These are phyloP conservation scores for Cupressus sempervirens DNA, from an alignment of 75 land plant species.

Conservation along the genomic window DNA sequence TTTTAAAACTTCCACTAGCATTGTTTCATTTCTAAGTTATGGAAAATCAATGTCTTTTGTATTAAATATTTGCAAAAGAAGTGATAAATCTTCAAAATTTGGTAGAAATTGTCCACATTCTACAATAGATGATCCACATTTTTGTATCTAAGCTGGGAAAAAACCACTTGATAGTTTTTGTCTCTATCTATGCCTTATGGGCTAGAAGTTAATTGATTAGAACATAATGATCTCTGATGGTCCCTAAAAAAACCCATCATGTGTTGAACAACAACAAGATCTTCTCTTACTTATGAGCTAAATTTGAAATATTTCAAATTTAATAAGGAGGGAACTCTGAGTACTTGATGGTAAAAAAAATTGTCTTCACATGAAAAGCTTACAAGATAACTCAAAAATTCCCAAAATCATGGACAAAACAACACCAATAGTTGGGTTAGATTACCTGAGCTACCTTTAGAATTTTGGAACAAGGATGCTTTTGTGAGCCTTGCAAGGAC, in stretches of 20 bases:
- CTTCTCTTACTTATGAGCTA: conserved; percentile 55
- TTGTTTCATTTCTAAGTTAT: neutral
- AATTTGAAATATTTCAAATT: neutral
- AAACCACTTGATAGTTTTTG: conserved; percentile 14
- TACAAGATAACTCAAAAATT: too few species aligned
- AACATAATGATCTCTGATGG: conserved; percentile 30
- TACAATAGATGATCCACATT: conserved; percentile 3
- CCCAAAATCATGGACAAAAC: too few species aligned
- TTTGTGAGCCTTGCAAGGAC: too few species aligned
- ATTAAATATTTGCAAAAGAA: neutral
- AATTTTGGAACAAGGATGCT: too few species aligned
- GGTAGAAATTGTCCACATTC: conserved; percentile 7
- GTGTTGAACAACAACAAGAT: conserved; percentile 50
- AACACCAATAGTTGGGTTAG: too few species aligned
- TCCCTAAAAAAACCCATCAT: conserved; percentile 52
- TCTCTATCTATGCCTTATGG: conserved; percentile 17
- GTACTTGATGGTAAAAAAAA: neutral
- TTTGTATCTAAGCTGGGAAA: neutral
- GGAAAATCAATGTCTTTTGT: conserved; percentile 6
- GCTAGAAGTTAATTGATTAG: conserved; percentile 40
- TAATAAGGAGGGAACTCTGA: neutral
- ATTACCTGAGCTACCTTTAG: too few species aligned
- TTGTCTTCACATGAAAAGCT: too few species aligned
- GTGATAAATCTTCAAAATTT: neutral
- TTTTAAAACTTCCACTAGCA: conserved; percentile 18